phyloP scores from a whole-genome alignment of 2,329 filamentous ascomycete species.

The Plenodomus tracheiphilus region DNA sequence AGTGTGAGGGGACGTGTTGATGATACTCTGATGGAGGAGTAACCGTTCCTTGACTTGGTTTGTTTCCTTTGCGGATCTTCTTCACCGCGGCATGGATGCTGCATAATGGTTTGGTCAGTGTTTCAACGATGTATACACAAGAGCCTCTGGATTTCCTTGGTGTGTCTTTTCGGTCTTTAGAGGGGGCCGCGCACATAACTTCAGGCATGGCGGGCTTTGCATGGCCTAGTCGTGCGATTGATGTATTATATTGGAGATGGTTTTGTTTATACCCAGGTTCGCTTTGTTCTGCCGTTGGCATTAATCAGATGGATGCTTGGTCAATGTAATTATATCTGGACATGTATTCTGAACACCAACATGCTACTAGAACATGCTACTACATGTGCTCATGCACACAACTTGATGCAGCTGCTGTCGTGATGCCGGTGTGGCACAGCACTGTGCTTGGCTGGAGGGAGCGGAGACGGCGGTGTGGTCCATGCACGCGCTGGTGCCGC shows the following conservation, averaged over 20 bases:
- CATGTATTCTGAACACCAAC: too few species aligned
- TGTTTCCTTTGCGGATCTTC: slow-evolving; percentile 3
- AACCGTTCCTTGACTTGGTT: slow-evolving; percentile 5
- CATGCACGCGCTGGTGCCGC: slow-evolving; percentile 3
- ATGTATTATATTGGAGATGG: slow-evolving; percentile 9
- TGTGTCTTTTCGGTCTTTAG: not conserved
- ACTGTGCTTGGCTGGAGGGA: not conserved
- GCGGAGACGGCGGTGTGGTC: slow-evolving; percentile 1
- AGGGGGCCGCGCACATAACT: not conserved
- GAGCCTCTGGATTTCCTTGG: not conserved
- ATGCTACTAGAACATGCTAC: too few species aligned
- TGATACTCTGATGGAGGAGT: slow-evolving; percentile 42
- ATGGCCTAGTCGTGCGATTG: not conserved
- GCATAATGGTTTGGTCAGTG: slow-evolving; percentile 8
- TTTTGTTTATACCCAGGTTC: slow-evolving; percentile 15
- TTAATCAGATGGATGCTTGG: not conserved
- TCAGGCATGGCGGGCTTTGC: not conserved
- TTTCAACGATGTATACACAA: not conserved
- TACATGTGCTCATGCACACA: too few species aligned
- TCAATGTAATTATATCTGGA: not conserved
- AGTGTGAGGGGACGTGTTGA: slow-evolving; percentile 44
- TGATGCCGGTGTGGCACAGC: too few species aligned
- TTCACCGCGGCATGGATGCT: not conserved
- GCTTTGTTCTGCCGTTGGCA: not conserved
- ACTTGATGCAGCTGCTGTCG: too few species aligned